Conservation (phyloP, 352 stramenopile species). For the Thalassiosira exigua region DNA sequence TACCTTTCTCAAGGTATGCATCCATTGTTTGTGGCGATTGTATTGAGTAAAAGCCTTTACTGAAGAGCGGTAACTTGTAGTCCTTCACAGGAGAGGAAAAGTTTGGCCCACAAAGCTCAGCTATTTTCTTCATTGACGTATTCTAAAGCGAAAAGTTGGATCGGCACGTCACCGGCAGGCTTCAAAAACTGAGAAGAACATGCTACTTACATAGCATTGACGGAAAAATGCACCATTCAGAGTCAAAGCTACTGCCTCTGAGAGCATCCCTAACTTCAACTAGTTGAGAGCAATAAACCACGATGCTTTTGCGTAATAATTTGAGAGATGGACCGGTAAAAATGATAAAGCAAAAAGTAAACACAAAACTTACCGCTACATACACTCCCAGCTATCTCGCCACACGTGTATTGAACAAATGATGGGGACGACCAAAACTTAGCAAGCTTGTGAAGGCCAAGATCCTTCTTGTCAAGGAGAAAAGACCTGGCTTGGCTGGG, state of each 20-base stretch:
- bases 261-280: conserved; percentile 15
- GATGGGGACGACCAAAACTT: conserved; percentile 20
- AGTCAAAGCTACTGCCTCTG: conserved; percentile 26
- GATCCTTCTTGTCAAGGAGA: neutral
- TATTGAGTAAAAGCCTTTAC: conserved; percentile 30
- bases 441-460: conserved; percentile 35
- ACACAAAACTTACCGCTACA: no score
- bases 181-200: no score
- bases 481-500: conserved; percentile 5
- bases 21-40: conserved; percentile 13
- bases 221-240: conserved; percentile 52
- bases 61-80: conserved; percentile 29
- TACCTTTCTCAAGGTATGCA: conserved; percentile 29
- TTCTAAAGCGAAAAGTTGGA: conserved; percentile 19
- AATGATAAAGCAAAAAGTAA: no score
- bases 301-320: no score
- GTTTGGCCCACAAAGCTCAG: conserved; percentile 2
- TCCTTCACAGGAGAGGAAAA: conserved; percentile 1
- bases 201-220: conserved; percentile 42
- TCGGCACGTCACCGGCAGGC: no score
- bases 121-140: conserved; percentile 30
- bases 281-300: conserved; percentile 20
- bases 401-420: conserved; percentile 11
- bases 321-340: no score
- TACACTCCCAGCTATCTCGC: conserved; percentile 19